Evolutionary conservation across 768 basidiomycete genomes (phyloP), one percentile per base, ranked within the genome.

Genomic region (Asterophora lycoperdoides): DNA sequence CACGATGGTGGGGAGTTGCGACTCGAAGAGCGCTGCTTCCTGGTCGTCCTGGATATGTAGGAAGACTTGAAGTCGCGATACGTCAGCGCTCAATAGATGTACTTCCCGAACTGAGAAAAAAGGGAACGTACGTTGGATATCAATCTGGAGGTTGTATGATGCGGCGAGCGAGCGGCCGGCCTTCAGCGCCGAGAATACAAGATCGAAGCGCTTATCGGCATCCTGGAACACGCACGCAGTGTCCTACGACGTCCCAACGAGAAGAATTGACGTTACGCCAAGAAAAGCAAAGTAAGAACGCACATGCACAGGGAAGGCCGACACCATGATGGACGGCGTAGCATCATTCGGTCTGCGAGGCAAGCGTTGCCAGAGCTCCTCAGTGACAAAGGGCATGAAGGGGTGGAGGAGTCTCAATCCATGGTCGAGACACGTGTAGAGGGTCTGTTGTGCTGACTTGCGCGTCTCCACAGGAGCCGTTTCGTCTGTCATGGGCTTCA

Each of bases 331-430:
- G 0, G 92, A 92, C 6, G 84, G 81, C 8, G 86, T 89, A 8
- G 76, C 56, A 63, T 97, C 93, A 34, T 84, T 85, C 1, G 86
- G 81, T 51, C 93, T 75, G 14, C 94, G 76, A 0, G 94, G 93
- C 2, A 99, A 74, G 23, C 96, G 82, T 65, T 99, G 96, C 96
- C 96, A 99, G 9, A 99, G 72, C 66, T 98, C 96, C 69, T 99
- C 96, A 4, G 96, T 97, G 28, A 99, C 90, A 67, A 89, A 99
- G 1, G 96, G 96, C 96, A 98, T 99, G 73, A 98, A 93, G 0
- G 96, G 96, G 66, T 98, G 96, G 1, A 98, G 75, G 2, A 99
- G 74, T 15, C 86, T 83, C 45, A 99, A 74, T 8, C 94, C 96
- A 52, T 84, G 70, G 59, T 99, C 96, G 34, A 99, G 77, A 64